phyloP scores from a whole-genome alignment of 257 asterid species.

The Nicotiana benthamiana region DNA sequence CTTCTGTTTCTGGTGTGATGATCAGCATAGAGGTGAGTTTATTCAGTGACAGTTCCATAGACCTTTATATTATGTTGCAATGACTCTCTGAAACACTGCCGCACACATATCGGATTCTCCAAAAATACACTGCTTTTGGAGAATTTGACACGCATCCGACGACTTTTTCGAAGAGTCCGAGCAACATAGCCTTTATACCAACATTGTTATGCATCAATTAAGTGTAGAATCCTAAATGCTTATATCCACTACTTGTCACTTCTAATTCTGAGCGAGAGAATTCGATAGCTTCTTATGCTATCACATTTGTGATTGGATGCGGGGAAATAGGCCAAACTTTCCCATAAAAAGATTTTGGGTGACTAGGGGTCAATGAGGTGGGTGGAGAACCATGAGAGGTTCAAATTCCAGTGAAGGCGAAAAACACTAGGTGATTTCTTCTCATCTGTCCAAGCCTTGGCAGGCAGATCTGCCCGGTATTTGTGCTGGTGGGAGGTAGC shows the following conservation, averaged over 20 bases:
- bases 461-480: too few species aligned
- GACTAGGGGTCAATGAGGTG: too few species aligned
- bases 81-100: too few species aligned
- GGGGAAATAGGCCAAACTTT: not conserved
- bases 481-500: too few species aligned
- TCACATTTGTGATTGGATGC: not conserved
- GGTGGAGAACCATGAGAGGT: too few species aligned
- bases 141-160: too few species aligned
- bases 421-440: too few species aligned
- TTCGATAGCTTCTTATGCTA: not conserved
- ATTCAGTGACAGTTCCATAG: slow-evolving; percentile 3
- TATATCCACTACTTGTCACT: not conserved
- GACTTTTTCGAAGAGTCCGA: not conserved
- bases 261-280: not conserved
- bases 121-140: too few species aligned
- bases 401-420: too few species aligned
- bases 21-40: slow-evolving; percentile 59
- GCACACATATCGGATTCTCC: too few species aligned
- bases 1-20: slow-evolving; percentile 65
- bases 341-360: not conserved
- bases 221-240: not conserved
- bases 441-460: too few species aligned
- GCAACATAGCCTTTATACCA: not conserved
- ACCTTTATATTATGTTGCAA: not conserved
- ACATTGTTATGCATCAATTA: not conserved